These are phyloP conservation scores for Micromonas pusilla DNA, from an alignment of 139 green algal genomes.

Conservation along the genomic window DNA sequence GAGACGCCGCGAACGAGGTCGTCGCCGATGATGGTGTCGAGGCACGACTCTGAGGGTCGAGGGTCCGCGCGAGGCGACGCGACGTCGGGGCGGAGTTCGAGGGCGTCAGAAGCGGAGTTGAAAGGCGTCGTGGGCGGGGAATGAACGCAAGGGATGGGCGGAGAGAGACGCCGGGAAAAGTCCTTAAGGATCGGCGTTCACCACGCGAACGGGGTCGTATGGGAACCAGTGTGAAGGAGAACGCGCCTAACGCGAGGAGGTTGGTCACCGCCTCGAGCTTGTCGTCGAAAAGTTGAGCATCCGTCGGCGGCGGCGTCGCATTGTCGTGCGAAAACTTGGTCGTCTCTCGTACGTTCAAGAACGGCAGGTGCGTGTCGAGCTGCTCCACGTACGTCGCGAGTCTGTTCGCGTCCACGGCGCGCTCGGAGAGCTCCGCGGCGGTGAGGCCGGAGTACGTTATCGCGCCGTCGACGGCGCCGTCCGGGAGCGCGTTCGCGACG, in stretches of 20 bases:
- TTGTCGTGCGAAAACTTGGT: constrained; percentile 60
- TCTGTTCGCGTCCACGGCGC: neutral
- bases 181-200: too few relatives aligned
- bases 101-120: too few relatives aligned
- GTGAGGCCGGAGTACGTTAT: constrained; percentile 7
- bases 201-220: too few relatives aligned
- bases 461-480: neutral
- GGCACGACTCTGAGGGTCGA: constrained; percentile 37
- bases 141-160: too few relatives aligned
- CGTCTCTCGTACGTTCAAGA: constrained; percentile 65
- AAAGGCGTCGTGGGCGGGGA: too few relatives aligned
- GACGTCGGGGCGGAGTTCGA: too few relatives aligned
- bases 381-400: constrained; percentile 51
- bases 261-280: constrained; percentile 50
- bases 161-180: too few relatives aligned
- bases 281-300: constrained; percentile 24
- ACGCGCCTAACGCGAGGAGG: constrained; percentile 51
- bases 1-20: constrained; percentile 57
- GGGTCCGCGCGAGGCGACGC: too few relatives aligned
- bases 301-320: constrained; percentile 24
- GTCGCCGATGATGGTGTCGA: constrained; percentile 62
- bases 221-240: too few relatives aligned
- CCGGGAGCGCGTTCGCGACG: neutral
- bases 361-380: constrained; percentile 42
- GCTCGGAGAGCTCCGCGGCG: neutral